Base-by-base conservation (phyloP, 495 filamentous ascomycete species). In the Trichoderma gamsii region DNA sequence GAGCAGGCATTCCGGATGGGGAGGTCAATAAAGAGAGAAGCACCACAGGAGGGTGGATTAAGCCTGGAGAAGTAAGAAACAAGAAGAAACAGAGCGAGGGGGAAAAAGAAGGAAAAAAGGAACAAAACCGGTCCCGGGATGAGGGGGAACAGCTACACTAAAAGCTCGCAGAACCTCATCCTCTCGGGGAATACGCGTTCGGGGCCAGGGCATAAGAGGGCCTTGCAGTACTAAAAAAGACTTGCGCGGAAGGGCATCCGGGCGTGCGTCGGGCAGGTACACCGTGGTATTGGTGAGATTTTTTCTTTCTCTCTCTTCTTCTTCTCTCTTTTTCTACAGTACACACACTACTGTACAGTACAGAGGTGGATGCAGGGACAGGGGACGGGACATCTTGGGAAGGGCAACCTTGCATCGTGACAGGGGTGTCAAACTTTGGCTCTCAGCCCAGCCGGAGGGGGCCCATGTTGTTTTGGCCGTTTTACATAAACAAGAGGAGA, bases 321-420 rank as follows among this genome's bases (percentile, higher is more conserved):
- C 35, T 61, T 25, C 29, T 29, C 29, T 29, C 29, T 29, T 29
- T 4, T 29, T 29, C 29, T 29, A 4, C 29, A 29, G 29, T 29
- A 29, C 29, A 29, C 29, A 29, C n/a, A n/a, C n/a, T n/a, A n/a
- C n/a, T n/a, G 29, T 29, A 29, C n/a, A n/a, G n/a, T 29, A 29
- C 29, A n/a, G 44, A 49, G 44, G 56, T 61, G 56, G 56, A 32
- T 32, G 56, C 56, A 61, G 27, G 56, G 56, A 61, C 56, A 61
- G 56, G 56, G 56, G 56, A 61, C 56, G 56, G 56, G 16, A 32
- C 56, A 61, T 61, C 56, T 61, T 61, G 56, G 56, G 56, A 61
- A 61, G 56, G 56, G 56, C 56, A 29, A 61, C 56, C 56, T 61
- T 61, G 56, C 56, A 61, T 61, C 56, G 56, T 61, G 56, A 61